Conservation (phyloP, 1,139 yeast genomes). For the Trichomonascaceae sp. region DNA sequence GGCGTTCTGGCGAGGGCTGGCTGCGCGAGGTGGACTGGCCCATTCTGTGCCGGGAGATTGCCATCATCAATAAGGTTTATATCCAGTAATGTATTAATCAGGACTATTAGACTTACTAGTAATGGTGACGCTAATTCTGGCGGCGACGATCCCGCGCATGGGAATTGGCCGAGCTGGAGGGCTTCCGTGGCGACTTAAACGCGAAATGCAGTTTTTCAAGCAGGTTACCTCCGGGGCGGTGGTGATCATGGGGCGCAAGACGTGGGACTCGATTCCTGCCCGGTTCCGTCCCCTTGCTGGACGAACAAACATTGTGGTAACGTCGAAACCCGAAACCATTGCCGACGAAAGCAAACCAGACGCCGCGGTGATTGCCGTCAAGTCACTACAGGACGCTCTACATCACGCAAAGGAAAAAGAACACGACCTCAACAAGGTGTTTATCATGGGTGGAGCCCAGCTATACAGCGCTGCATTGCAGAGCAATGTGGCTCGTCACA, state of each 20-base stretch:
- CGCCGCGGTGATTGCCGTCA: constrained; percentile 34
- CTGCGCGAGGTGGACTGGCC: constrained; percentile 80
- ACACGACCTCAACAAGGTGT: constrained; percentile 31
- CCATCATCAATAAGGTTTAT: constrained; percentile 57
- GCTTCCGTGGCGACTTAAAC: constrained; percentile 77
- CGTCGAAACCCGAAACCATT: constrained; percentile 29
- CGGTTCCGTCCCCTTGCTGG: constrained; percentile 73
- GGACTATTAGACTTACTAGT: neutral
- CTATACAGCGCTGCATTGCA: constrained; percentile 48
- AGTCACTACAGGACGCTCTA: constrained; percentile 34
- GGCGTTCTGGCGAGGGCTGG: constrained; percentile 25
- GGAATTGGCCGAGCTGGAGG: constrained; percentile 80
- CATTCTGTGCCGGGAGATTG: constrained; percentile 75
- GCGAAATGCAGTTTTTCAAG: constrained; percentile 78
- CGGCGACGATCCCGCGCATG: constrained; percentile 63
- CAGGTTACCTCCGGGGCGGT: constrained; percentile 64
- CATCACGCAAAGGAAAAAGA: constrained; percentile 17
- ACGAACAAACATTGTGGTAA: constrained; percentile 63
- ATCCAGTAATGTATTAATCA: constrained; percentile 15
- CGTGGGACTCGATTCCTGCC: constrained; percentile 88
- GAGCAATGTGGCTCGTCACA: constrained; percentile 35
- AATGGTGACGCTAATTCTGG: constrained; percentile 45
- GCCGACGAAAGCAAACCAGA: too few species aligned
- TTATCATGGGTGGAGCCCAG: constrained; percentile 90
- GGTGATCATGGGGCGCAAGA: constrained; percentile 91